Conservation (phyloP, 1,139 yeast species). For the Debaryomyces robertsiae region DNA sequence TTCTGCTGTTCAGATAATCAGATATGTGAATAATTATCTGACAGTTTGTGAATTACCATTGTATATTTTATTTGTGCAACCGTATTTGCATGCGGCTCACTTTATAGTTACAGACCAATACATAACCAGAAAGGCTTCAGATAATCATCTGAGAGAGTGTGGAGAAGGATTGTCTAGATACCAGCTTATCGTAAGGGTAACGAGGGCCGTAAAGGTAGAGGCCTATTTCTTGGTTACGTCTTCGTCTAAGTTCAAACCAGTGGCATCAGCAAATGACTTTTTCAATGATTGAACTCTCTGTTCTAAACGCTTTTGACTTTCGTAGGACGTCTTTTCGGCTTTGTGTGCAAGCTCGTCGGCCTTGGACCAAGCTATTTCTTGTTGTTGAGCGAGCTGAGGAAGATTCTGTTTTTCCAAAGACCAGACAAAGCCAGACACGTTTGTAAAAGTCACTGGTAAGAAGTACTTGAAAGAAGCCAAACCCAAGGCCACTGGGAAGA, state of each 20-base stretch:
- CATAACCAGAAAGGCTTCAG: not conserved
- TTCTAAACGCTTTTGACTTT: conserved; percentile 43
- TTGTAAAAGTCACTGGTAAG: conserved; percentile 75
- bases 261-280: conserved; percentile 54
- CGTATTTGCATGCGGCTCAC: conserved; percentile 7
- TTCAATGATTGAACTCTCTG: conserved; percentile 47
- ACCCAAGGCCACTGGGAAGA: conserved; percentile 70
- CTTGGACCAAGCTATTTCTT: conserved; percentile 48
- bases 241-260: conserved; percentile 71
- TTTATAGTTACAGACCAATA: not conserved
- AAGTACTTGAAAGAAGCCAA: conserved; percentile 69
- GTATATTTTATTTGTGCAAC: conserved; percentile 11
- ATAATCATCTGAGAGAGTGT: too few relatives aligned
- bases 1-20: too few relatives aligned
- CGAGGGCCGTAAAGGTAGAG: too few relatives aligned
- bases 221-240: conserved; percentile 53
- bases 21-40: too few relatives aligned
- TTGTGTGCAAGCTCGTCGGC: conserved; percentile 49
- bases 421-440: conserved; percentile 65
- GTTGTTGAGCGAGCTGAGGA: conserved; percentile 71
- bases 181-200: too few relatives aligned
- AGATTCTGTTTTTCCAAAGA: conserved; percentile 62
- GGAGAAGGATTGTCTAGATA: too few relatives aligned
- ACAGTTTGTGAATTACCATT: conserved; percentile 4
- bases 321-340: conserved; percentile 40